Evolutionary conservation across 2,329 filamentous ascomycete species (phyloP).

Genomic region (Cordyceps pruinosa): DNA sequence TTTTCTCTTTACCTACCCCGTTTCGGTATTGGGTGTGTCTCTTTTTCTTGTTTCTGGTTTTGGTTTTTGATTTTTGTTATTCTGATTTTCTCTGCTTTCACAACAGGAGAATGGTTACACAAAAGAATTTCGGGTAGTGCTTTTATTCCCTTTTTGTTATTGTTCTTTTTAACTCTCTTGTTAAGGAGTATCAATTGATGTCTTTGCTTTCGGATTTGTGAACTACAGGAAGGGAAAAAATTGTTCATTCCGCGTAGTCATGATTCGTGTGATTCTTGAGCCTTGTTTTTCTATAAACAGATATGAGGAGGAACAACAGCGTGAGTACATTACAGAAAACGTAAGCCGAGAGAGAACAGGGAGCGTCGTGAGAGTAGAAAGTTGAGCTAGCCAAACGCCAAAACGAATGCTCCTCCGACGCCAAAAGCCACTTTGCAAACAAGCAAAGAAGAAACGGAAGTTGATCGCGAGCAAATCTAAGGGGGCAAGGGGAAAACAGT

Average conservation of each 20-base stretch:
- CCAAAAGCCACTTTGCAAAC: not conserved
- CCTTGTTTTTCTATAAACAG: too few species aligned
- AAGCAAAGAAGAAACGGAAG: not conserved
- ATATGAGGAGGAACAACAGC: too few species aligned
- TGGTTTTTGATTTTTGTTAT: not conserved
- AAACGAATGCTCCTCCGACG: not conserved
- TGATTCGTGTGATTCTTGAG: not conserved
- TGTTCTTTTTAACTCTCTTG: not conserved
- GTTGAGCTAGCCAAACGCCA: not conserved
- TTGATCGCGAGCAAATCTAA: not conserved
- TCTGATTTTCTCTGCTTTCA: not conserved
- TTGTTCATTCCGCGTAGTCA: not conserved
- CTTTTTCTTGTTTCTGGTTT: not conserved
- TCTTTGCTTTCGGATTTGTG: too few species aligned
- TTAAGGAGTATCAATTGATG: not conserved
- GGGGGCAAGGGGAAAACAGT: too few species aligned
- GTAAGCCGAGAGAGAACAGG: too few species aligned
- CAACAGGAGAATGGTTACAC: constrained; percentile 12
- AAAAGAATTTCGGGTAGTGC: constrained; percentile 10
- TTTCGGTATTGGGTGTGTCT: not conserved
- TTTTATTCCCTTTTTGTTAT: not conserved
- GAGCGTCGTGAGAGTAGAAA: too few species aligned
- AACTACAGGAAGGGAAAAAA: too few species aligned
- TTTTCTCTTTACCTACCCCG: not conserved
- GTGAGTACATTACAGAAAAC: too few species aligned